Conservation (phyloP, 352 stramenopile species). For the Phytophthora sp. region DNA sequence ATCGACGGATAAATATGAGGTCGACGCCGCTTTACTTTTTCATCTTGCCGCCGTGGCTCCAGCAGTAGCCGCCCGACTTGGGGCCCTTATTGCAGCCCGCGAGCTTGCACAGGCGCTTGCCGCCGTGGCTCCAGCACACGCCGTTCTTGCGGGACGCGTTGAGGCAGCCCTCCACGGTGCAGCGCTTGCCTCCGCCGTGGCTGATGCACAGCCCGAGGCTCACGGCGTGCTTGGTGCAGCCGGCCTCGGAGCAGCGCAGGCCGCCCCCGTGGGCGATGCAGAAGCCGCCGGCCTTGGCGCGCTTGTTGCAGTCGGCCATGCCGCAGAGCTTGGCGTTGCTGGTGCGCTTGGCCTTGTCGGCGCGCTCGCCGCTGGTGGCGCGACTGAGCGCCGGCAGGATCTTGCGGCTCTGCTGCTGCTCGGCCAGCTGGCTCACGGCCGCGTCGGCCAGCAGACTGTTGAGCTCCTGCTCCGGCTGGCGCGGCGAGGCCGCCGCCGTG, state of each 20-base stretch:
- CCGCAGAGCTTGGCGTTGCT: constrained; percentile 82
- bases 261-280: constrained; percentile 86
- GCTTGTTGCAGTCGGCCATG: constrained; percentile 75
- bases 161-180: constrained; percentile 72
- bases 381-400: constrained; percentile 22
- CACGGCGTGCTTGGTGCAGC: constrained; percentile 83
- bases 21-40: constrained; percentile 59
- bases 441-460: constrained; percentile 55
- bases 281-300: constrained; percentile 79
- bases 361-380: neutral
- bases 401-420: constrained; percentile 37
- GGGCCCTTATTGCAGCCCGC: constrained; percentile 82
- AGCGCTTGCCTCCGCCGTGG: constrained; percentile 83
- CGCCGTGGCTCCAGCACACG: constrained; percentile 83
- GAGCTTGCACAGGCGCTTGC: constrained; percentile 81
- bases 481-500: constrained; percentile 26
- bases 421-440: constrained; percentile 54
- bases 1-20: constrained; percentile 49
- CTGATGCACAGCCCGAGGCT: constrained; percentile 87
- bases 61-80: constrained; percentile 86
- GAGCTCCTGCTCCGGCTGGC: constrained; percentile 37
- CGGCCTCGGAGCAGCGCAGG: constrained; percentile 70
- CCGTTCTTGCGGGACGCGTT: constrained; percentile 85
- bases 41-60: constrained; percentile 83
- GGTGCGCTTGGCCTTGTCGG: constrained; percentile 52